These are phyloP conservation scores for Clarkia xantiana DNA, from an alignment of 345 rosid genomes.

Conservation along the genomic window DNA sequence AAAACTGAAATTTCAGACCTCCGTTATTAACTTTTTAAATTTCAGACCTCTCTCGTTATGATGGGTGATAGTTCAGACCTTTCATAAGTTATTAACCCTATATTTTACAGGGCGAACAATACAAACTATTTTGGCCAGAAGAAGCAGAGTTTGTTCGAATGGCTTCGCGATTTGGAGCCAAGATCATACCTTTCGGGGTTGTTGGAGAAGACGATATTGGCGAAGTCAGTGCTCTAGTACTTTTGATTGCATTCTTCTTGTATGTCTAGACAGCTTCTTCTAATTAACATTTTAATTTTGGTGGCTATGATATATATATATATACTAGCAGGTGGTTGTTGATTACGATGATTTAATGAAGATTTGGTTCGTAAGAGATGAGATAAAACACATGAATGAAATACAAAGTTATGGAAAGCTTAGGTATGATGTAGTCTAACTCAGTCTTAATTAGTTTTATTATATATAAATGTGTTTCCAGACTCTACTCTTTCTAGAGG, in stretches of 20 bases:
- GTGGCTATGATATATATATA: too few relatives aligned
- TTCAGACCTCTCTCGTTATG: too few relatives aligned
- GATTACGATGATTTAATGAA: slow-evolving; percentile 52
- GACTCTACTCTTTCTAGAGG: too few relatives aligned
- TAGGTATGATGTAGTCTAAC: slow-evolving; percentile 15
- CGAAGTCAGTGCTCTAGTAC: slow-evolving; percentile 23
- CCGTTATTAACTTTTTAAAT: too few relatives aligned
- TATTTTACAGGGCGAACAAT: slow-evolving; percentile 46
- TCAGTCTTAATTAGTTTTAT: too few relatives aligned
- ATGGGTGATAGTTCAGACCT: too few relatives aligned
- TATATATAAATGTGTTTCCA: too few relatives aligned
- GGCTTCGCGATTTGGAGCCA: slow-evolving; percentile 81
- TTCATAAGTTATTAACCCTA: too few relatives aligned
- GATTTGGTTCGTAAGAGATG: slow-evolving; percentile 38
- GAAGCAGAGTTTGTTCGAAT: slow-evolving; percentile 64
- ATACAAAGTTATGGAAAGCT: slow-evolving; percentile 16
- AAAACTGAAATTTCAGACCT: too few relatives aligned
- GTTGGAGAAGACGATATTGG: slow-evolving; percentile 69
- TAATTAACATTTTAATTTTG: too few relatives aligned
- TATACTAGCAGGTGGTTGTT: slow-evolving; percentile 49
- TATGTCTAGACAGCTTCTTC: too few relatives aligned
- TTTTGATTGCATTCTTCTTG: too few relatives aligned
- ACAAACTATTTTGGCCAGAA: slow-evolving; percentile 74
- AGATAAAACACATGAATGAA: slow-evolving; percentile 20
- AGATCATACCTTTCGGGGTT: slow-evolving; percentile 70